phyloP scores from a whole-genome alignment of 208 protist genomes.

The Leptomonas seymouri region DNA sequence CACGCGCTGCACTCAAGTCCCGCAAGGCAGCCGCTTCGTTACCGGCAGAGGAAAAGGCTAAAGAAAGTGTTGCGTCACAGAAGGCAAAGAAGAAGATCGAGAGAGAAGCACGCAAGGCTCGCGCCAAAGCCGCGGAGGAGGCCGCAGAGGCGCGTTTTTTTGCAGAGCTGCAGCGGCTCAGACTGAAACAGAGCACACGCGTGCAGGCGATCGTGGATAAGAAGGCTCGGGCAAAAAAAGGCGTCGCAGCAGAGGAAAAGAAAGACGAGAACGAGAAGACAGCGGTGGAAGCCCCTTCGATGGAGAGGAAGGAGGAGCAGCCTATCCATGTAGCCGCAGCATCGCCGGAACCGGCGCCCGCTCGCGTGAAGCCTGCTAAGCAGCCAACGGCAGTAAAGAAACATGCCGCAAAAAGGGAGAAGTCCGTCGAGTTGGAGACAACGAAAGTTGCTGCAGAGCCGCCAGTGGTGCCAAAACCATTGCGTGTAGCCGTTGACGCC shows the following conservation, averaged over 20 bases:
- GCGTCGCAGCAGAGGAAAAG: neutral
- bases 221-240: neutral
- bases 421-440: neutral
- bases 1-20: neutral
- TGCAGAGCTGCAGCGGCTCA: slow-evolving; percentile 4
- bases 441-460: neutral
- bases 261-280: neutral
- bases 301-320: neutral
- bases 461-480: neutral
- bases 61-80: neutral
- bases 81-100: slow-evolving; percentile 5
- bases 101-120: neutral
- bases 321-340: no score
- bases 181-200: slow-evolving; percentile 15
- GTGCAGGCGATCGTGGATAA: slow-evolving; percentile 10
- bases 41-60: neutral
- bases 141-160: slow-evolving; percentile 21
- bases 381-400: no score
- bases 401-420: neutral
- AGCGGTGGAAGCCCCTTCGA: neutral
- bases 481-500: no score
- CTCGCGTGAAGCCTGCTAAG: no score
- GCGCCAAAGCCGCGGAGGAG: slow-evolving; percentile 10
- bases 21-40: neutral
- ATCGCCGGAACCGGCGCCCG: no score